phyloP scores from a whole-genome alignment of 768 basidiomycete genomes.

The Tylopilus sp. region DNA sequence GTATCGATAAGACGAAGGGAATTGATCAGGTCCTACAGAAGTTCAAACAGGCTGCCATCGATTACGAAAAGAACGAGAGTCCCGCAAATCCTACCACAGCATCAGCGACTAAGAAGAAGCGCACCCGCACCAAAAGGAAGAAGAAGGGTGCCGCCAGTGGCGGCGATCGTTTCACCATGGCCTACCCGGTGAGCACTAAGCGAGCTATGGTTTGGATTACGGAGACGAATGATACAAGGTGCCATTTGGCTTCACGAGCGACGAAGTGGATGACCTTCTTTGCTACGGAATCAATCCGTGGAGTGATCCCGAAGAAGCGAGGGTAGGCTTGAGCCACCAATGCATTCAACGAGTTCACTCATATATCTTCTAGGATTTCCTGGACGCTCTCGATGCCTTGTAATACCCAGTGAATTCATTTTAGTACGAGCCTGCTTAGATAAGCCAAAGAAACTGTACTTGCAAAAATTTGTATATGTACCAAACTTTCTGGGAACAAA shows the following conservation, averaged over 20 bases:
- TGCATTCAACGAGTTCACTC: background rate
- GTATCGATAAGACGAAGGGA: background rate
- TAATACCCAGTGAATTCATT: no score
- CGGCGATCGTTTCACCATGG: no score
- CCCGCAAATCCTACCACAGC: background rate
- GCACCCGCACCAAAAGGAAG: background rate
- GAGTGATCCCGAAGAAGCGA: conserved; percentile 33
- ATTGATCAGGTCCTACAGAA: background rate
- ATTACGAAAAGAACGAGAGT: background rate
- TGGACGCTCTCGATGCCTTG: conserved; percentile 1
- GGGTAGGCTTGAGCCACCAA: conserved; percentile 22
- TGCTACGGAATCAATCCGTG: conserved; percentile 41
- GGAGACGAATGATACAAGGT: background rate
- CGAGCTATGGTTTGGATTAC: background rate
- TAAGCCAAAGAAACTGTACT: no score
- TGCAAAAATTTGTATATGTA: no score
- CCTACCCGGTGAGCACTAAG: background rate
- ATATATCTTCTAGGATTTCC: background rate
- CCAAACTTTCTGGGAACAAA: no score
- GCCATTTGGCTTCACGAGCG: conserved; percentile 31
- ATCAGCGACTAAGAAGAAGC: background rate
- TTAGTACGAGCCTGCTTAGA: no score
- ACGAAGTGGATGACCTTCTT: conserved; percentile 34
- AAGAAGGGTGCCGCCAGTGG: background rate
- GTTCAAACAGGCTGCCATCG: background rate